Evolutionary conservation across 345 rosid genomes (phyloP), one percentile per base, ranked within the genome.

Genomic region (Bruguiera sexangula): DNA sequence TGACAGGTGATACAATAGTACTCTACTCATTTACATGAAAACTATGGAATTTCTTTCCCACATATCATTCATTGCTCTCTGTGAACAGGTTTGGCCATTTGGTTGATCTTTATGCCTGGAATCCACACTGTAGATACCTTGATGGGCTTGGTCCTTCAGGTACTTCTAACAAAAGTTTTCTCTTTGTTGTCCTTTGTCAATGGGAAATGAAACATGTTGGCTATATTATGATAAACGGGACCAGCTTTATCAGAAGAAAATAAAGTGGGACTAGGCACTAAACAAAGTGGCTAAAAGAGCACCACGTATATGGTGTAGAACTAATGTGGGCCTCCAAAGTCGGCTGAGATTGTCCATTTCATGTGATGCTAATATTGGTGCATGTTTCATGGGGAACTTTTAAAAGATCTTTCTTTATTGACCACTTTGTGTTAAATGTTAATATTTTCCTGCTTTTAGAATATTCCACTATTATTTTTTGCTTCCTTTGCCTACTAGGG

Each of bases 131-230:
- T 75, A 84, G 87, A 79, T 86, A 84, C 76, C 84, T 90, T 36
- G 98, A 95, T 81, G 99, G 99, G 62, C 68, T 76, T 73, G 94
- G 96, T 39, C 97, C 97, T 83, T 81, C 96, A 80, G 99, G 98
- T 95, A 89, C 36, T 71, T 69, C 36, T 78, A 29, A 9, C 62
- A 65, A 59, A 69, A 51, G 39, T 61, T 52, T 24, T 75, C 62
- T 5, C 15, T 24, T 64, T 63, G 36, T 6, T 66, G 18, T 67
- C 32, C 58, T 7, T 64, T 21, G 32, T 63, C 69, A 22, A 46
- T 62, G 11, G 32, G 51, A n/a, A 36, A 43, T 62, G 63, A 46
- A 52, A 55, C 29, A 15, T 29, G 57, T 43, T 63, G 46, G 9
- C 66, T 62, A 37, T 59, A 39, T 65, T 61, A 53, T 54, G 48